phyloP scores from a whole-genome alignment of 352 stramenopile species.

The Phytophthora sp. region DNA sequence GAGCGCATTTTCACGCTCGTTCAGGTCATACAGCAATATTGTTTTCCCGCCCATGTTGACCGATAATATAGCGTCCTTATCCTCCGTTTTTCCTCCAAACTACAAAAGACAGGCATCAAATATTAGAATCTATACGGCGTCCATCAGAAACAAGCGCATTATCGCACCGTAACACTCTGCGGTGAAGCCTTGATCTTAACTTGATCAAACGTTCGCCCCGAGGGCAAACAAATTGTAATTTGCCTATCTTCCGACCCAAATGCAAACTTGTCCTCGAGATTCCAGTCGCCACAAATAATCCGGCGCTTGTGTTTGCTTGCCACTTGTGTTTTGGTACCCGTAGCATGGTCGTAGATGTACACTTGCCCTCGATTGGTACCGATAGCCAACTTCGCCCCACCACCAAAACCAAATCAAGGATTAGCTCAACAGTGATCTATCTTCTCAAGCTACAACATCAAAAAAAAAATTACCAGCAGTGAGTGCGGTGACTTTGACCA shows the following conservation, averaged over 20 bases:
- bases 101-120: conserved; percentile 19
- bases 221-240: conserved; percentile 76
- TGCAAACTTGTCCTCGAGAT: conserved; percentile 81
- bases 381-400: conserved; percentile 52
- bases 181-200: conserved; percentile 80
- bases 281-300: conserved; percentile 84
- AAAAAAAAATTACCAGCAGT: conserved; percentile 41
- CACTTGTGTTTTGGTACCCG: conserved; percentile 55
- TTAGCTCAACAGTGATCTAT: not conserved
- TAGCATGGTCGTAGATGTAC: conserved; percentile 79
- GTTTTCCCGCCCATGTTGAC: conserved; percentile 92
- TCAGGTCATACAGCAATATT: conserved; percentile 89
- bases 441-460: not conserved
- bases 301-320: conserved; percentile 80
- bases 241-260: conserved; percentile 82
- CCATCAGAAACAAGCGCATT: not conserved
- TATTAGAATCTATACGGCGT: not conserved
- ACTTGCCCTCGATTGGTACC: conserved; percentile 77
- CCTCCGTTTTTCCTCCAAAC: conserved; percentile 76
- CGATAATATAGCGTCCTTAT: conserved; percentile 81
- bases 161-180: conserved; percentile 63
- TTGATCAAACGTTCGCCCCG: conserved; percentile 71
- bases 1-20: conserved; percentile 88
- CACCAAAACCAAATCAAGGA: conserved; percentile 6
- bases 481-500: conserved; percentile 77